phyloP scores from a whole-genome alignment of 108 stramenopile species.

The Nitzschia inconspicua region DNA sequence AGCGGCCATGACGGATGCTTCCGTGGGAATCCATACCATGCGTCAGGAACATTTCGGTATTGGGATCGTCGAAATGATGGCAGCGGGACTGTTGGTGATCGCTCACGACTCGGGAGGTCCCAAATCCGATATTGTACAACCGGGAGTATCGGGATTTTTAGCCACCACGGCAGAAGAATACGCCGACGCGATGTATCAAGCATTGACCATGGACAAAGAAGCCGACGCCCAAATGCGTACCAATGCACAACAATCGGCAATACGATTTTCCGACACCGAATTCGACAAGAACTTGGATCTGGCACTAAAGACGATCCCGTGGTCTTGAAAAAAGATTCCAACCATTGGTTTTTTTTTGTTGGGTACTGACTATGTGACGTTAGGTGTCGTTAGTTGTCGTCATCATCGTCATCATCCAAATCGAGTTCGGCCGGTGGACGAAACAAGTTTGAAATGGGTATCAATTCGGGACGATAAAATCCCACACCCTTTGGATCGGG shows the following conservation, averaged over 20 bases:
- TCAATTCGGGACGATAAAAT: slow-evolving; percentile 34
- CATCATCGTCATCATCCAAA: too few relatives aligned
- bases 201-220: slow-evolving; percentile 36
- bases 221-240: slow-evolving; percentile 33
- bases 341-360: not conserved
- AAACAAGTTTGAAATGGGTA: slow-evolving; percentile 36
- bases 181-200: slow-evolving; percentile 62
- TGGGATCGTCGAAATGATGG: slow-evolving; percentile 98
- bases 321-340: not conserved
- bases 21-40: slow-evolving; percentile 98
- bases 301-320: not conserved
- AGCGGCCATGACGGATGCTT: slow-evolving; percentile 63
- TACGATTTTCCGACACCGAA: slow-evolving; percentile 69
- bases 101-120: slow-evolving; percentile 98
- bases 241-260: slow-evolving; percentile 45
- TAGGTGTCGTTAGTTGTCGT: too few relatives aligned
- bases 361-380: too few relatives aligned
- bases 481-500: slow-evolving; percentile 19
- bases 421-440: slow-evolving; percentile 16
- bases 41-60: slow-evolving; percentile 99
- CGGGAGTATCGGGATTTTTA: slow-evolving; percentile 69
- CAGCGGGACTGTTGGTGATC: slow-evolving; percentile 90
- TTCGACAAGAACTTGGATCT: slow-evolving; percentile 45
- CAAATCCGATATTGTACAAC: slow-evolving; percentile 70
- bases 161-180: slow-evolving; percentile 73